Evolutionary conservation across 2,329 filamentous ascomycete genomes (phyloP).

Genomic region (Zymoseptoria pseudotritici): DNA sequence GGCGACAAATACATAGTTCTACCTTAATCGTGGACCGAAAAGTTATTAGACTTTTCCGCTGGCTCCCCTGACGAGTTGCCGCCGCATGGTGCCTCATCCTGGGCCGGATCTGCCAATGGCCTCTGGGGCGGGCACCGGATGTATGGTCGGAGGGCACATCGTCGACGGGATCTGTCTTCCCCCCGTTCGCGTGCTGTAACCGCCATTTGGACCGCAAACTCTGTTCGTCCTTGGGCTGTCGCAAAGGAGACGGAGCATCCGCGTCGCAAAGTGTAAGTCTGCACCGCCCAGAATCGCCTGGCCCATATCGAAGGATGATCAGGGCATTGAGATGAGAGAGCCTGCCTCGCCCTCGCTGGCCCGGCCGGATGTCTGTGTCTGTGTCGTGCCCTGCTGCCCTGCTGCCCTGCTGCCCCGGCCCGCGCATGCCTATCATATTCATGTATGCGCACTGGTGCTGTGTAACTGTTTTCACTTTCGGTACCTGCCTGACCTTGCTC

Average conservation of each 20-base stretch:
- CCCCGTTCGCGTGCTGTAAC: neutral
- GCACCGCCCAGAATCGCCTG: neutral
- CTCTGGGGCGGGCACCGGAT: conserved; percentile 7
- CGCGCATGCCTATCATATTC: neutral
- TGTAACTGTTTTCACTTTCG: neutral
- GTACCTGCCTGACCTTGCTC: neutral
- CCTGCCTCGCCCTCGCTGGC: neutral
- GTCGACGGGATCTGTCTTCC: neutral
- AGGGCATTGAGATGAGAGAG: neutral
- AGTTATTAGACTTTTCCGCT: neutral
- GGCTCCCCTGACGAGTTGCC: neutral
- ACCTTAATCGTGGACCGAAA: neutral
- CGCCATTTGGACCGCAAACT: neutral
- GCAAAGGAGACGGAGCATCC: neutral
- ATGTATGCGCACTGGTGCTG: neutral
- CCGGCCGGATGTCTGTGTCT: neutral
- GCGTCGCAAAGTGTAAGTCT: neutral
- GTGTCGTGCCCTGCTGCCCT: neutral
- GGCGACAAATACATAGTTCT: neutral
- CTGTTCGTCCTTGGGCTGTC: neutral
- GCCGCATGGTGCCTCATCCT: neutral
- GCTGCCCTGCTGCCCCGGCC: neutral
- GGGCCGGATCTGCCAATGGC: neutral
- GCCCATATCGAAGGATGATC: neutral
- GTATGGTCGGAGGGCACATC: conserved; percentile 5